Evolutionary conservation across 495 filamentous ascomycete species (phyloP), one percentile per base, ranked within the genome.

Genomic region (Penicillium pulvis): DNA sequence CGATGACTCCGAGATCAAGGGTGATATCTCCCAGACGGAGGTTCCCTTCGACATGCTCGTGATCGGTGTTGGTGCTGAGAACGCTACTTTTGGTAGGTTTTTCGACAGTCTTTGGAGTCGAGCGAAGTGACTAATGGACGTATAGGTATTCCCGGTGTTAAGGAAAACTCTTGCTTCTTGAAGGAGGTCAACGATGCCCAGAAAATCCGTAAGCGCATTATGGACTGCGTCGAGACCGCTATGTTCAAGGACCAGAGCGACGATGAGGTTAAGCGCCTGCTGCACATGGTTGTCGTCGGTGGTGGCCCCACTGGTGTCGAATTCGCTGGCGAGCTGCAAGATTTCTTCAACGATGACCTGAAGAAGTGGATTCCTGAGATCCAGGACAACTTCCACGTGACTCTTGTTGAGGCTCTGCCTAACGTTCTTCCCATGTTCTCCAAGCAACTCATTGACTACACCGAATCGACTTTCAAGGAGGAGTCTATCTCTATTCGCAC

Each of bases 261-360:
- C 8, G 90, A 96, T 61, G 94, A 99, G 76, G 79, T 93, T 65
- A 87, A 95, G 75, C 92, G 94, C 58, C 86, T 99, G 56, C 80
- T 99, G 70, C 95, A 98, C 81, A 98, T 97, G 93, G 94, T 98
- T 58, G 95, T 99, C 24, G 94, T 99, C 52, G 94, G 94, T 67
- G 94, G 94, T 77, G 94, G 94, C 63, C 94, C 94, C 24, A 98
- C 94, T 54, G 94, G 94, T 77, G 95, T 98, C 50, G 94, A 98
- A 74, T 98, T 97, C 71, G 94, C 94, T 64, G 94, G 92, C 75
- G 94, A 98, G 74, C 85, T 99, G 31, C 92, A 97, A 74, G 94
- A 99, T 71, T 99, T 99, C 82, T 97, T 98, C 76, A 89, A 97
- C 73, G 84, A 96, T 60, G 95, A 99, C 73, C 84, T 99, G 67